These are phyloP conservation scores for Candida maris DNA, from an alignment of 805 yeast genomes.

Conservation along the genomic window DNA sequence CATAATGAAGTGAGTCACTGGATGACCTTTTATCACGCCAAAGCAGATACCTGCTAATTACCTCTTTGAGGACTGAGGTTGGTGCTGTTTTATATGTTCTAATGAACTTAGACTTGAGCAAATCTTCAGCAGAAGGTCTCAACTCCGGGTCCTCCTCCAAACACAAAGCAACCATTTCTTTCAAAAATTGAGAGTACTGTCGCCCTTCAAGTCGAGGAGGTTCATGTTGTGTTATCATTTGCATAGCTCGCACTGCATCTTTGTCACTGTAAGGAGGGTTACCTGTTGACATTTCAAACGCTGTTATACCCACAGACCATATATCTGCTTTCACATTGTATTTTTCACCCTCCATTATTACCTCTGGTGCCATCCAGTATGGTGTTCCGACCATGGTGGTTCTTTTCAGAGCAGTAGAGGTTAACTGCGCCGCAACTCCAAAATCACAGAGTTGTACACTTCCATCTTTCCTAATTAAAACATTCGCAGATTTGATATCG, in stretches of 20 bases:
- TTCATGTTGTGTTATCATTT: constrained; percentile 83
- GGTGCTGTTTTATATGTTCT: constrained; percentile 57
- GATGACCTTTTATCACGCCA: constrained; percentile 70
- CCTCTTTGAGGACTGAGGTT: constrained; percentile 61
- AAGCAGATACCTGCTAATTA: constrained; percentile 65
- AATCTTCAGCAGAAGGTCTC: constrained; percentile 82
- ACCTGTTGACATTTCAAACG: constrained; percentile 93
- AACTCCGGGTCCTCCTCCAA: constrained; percentile 91
- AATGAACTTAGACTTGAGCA: constrained; percentile 71
- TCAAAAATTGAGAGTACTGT: constrained; percentile 68
- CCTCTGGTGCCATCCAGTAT: constrained; percentile 99
- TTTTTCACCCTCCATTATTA: constrained; percentile 82
- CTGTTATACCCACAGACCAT: constrained; percentile 95
- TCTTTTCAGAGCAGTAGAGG: constrained; percentile 70
- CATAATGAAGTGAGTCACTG: constrained; percentile 47
- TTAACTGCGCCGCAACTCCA: constrained; percentile 95
- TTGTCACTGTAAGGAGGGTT: constrained; percentile 96
- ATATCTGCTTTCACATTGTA: constrained; percentile 92
- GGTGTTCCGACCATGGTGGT: constrained; percentile 96
- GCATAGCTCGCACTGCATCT: constrained; percentile 94
- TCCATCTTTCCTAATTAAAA: constrained; percentile 79
- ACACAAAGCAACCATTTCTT: constrained; percentile 87
- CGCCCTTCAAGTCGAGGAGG: constrained; percentile 95
- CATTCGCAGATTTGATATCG: constrained; percentile 95
- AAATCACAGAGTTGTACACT: constrained; percentile 91